These are phyloP conservation scores for Bromus sterilis DNA, from an alignment of 176 grass and related monocot species.

Conservation along the genomic window DNA sequence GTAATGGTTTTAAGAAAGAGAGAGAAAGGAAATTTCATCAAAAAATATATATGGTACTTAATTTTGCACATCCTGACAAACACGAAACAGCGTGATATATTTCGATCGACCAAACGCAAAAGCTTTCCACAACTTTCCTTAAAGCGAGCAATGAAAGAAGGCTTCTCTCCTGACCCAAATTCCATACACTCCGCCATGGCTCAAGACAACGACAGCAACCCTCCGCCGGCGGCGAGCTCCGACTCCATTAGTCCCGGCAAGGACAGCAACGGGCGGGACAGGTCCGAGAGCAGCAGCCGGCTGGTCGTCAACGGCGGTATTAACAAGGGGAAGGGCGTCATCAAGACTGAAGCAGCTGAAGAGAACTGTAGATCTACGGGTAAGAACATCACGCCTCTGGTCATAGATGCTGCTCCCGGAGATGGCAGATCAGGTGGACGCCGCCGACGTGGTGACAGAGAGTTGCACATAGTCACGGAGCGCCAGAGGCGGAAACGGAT, in stretches of 20 bases:
- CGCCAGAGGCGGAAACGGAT: slow-evolving; percentile 41
- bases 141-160: not conserved
- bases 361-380: not conserved
- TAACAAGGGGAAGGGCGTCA: not conserved
- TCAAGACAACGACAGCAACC: not conserved
- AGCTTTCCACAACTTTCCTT: not conserved
- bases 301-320: not conserved
- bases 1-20: not conserved
- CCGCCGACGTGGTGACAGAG: not conserved
- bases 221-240: not conserved
- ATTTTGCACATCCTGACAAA: not conserved
- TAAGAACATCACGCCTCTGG: not conserved
- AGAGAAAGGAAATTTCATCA: not conserved
- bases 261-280: not conserved
- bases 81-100: not conserved
- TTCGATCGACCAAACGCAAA: not conserved
- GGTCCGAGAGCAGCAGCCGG: not conserved
- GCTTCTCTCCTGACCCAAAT: not conserved
- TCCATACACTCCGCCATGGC: not conserved
- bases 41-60: not conserved
- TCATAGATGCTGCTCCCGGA: not conserved
- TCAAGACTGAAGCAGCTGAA: not conserved
- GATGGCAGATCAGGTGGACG: not conserved
- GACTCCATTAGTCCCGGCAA: not conserved
- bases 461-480: slow-evolving; percentile 28